Evolutionary conservation across 2,329 filamentous ascomycete genomes (phyloP).

Genomic region (Mariannaea sp.): DNA sequence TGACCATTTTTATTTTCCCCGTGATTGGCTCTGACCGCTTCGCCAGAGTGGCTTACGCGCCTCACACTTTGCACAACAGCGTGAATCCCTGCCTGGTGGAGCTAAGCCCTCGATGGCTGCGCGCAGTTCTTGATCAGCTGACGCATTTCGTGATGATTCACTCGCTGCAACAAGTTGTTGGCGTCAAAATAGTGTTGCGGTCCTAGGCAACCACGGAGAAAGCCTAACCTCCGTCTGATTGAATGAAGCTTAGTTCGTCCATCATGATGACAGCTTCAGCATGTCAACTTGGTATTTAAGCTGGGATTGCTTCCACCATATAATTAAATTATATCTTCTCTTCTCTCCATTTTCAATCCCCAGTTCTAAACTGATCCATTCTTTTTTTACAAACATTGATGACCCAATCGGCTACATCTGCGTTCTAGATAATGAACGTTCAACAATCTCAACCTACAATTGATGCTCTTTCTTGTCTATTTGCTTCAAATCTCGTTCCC

Average conservation of each 20-base stretch:
- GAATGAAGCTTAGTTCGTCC: neutral
- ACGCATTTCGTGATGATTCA: slow-evolving; percentile 5
- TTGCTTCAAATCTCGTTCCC: neutral
- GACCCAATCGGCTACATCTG: neutral
- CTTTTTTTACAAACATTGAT: neutral
- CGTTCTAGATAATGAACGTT: slow-evolving; percentile 3
- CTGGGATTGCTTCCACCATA: neutral
- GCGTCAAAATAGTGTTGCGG: neutral
- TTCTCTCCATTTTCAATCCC: neutral
- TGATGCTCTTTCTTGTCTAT: neutral
- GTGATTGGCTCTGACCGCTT: neutral
- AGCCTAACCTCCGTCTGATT: neutral
- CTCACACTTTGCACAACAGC: neutral
- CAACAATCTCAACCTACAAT: neutral
- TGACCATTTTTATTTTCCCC: neutral
- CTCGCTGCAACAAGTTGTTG: neutral
- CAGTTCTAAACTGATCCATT: neutral
- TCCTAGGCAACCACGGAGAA: slow-evolving; percentile 5
- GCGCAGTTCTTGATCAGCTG: neutral
- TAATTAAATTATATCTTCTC: neutral
- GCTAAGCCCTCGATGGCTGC: neutral
- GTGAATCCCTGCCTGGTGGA: slow-evolving; percentile 1
- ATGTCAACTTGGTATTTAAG: neutral
- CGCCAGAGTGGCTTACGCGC: neutral
- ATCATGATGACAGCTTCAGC: neutral